phyloP scores from a whole-genome alignment of 2,329 filamentous ascomycete species.

The Xylariaceae sp. region DNA sequence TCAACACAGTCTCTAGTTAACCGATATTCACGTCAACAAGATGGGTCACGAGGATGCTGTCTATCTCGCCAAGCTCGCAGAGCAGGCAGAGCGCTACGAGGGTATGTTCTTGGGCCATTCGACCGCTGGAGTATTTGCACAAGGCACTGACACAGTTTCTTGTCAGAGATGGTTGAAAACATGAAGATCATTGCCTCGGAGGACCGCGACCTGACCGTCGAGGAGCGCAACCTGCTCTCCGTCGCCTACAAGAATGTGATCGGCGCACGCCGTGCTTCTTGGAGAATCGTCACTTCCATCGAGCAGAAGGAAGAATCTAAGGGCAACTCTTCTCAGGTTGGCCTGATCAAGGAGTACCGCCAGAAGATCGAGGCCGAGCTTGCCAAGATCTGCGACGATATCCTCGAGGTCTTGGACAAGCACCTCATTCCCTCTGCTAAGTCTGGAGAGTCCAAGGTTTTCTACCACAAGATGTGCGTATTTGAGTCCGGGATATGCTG shows the following conservation, averaged over 20 bases:
- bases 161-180: constrained; percentile 96
- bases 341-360: constrained; percentile 95
- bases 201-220: constrained; percentile 75
- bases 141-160: constrained; percentile 17
- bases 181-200: constrained; percentile 98
- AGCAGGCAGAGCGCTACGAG: constrained; percentile 99
- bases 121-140: too few species aligned
- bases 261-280: constrained; percentile 90
- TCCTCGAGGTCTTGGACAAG: constrained; percentile 89
- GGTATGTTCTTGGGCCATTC: constrained; percentile 52
- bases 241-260: constrained; percentile 99
- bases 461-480: constrained; percentile 98
- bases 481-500: too few species aligned
- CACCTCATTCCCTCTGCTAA: constrained; percentile 91
- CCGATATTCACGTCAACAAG: constrained; percentile 44
- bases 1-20: constrained; percentile 17
- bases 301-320: constrained; percentile 99
- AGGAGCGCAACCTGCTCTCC: constrained; percentile 95
- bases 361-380: constrained; percentile 97
- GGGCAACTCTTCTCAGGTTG: constrained; percentile 87
- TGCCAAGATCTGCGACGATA: constrained; percentile 95
- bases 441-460: constrained; percentile 97
- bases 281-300: constrained; percentile 97
- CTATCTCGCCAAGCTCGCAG: constrained; percentile 99
- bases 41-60: constrained; percentile 99